A percentile compares a stretch with the other conserved stretches of the same genome.
Evolutionary conservation across 345 rosid genomes (phyloP).

Genomic region (Populus euphratica): DNA sequence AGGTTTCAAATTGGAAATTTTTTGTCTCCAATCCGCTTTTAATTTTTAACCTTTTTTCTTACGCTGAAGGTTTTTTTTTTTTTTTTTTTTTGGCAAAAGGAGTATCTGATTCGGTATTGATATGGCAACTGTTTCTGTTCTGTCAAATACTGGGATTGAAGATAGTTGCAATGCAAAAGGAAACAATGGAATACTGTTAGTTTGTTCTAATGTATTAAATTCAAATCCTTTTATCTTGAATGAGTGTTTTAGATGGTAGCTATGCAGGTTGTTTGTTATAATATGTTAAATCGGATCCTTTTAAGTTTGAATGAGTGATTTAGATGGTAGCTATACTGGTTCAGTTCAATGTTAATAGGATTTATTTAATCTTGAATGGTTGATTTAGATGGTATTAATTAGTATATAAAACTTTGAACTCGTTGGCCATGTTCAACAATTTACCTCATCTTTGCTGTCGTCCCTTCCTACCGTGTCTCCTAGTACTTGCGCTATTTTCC

Average conservation of each 20-base stretch:
- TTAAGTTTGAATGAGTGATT: not conserved
- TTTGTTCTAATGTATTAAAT: not conserved
- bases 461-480: not conserved
- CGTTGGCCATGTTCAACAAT: not conserved
- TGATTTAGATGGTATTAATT: not conserved
- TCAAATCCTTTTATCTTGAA: not conserved
- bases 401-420: not conserved
- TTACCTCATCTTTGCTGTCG: not conserved
- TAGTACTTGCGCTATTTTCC: not conserved
- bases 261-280: not conserved
- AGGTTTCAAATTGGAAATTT: slow-evolving; percentile 24
- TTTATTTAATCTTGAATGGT: no score
- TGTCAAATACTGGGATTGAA: not conserved
- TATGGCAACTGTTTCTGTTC: not conserved
- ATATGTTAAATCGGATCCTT: no score
- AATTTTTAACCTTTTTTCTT: not conserved
- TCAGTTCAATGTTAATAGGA: no score
- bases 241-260: not conserved
- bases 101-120: not conserved
- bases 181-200: not conserved
- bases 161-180: not conserved
- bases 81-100: not conserved
- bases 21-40: slow-evolving; percentile 1
- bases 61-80: not conserved
- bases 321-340: no score